Base-by-base conservation (phyloP, 139 green algal genomes). In the Picochlorum sp. region DNA sequence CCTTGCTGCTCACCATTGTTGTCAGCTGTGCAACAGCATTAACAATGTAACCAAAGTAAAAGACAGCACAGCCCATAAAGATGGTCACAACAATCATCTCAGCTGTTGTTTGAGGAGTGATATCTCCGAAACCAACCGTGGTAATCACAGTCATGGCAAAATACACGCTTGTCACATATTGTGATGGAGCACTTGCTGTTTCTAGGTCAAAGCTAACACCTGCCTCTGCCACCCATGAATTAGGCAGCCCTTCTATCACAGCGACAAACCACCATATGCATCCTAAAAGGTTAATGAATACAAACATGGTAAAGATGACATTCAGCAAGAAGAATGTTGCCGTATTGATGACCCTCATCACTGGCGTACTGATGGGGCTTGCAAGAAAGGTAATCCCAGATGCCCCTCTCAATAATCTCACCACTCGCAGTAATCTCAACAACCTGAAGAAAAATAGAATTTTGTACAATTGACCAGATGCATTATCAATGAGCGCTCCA, bases 101-200 rank as follows among this genome's bases (percentile, higher is more conserved):
- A 31, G 50, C 21, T 49, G 20, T 15, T 26, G 50, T 70, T 21
- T 24, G 8, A 21, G 63, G 20, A 8, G 50, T 56, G 1, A 70
- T 64, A 61, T 70, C 63, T 38, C 63, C 63, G 20, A 62, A 70
- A 30, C 63, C 63, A 52, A 70, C 63, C 14, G 63, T 70, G 6
- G 63, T 64, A 2, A 70, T 18, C 4, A 45, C 31, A 21, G 63
- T 63, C 37, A 70, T 30, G 14, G 49, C 21, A 16, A 64, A 70
- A 1, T 70, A 70, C 14, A 66, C 15, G 6, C 26, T 24, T 20
- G 37, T 44, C 14, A 66, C n/a, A 44, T 57, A 66, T 24, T 23
- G 28, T 16, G 37, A 44, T 10, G 60, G 31, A 44, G 52, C 49
- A 20, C 15, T 14, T 31, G 37, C 23, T 21, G 15, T 23, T 44